Evolutionary conservation across 169 alveolate genomes (phyloP).

Genomic region (Babesia bovis): DNA sequence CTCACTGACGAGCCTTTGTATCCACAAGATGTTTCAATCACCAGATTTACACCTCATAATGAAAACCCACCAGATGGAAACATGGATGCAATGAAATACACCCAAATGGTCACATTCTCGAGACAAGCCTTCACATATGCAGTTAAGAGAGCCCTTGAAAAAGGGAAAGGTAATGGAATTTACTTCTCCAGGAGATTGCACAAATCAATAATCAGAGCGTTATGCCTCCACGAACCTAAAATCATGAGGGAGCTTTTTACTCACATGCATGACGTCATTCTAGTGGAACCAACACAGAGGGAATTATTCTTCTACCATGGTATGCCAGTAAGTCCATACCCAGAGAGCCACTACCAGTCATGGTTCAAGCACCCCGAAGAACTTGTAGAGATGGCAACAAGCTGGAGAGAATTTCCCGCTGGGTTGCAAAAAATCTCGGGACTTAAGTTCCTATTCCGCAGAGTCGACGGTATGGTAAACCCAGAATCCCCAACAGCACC

Average conservation of each 20-base stretch:
- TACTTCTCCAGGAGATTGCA: constrained; percentile 75
- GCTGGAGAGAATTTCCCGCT: constrained; percentile 78
- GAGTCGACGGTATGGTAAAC: constrained; percentile 73
- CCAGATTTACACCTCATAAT: background rate
- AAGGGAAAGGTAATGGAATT: constrained; percentile 55
- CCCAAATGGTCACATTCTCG: constrained; percentile 71
- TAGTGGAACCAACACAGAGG: constrained; percentile 67
- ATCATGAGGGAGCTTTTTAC: constrained; percentile 50
- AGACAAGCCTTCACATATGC: constrained; percentile 71
- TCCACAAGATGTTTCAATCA: constrained; percentile 68
- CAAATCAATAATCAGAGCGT: constrained; percentile 74
- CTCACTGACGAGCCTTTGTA: constrained; percentile 66
- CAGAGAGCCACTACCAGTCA: constrained; percentile 70
- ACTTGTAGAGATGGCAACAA: constrained; percentile 75
- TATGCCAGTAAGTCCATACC: constrained; percentile 55
- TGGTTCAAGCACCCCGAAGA: constrained; percentile 79
- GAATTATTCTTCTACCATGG: constrained; percentile 9
- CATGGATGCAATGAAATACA: constrained; percentile 45
- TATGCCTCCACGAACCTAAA: constrained; percentile 54
- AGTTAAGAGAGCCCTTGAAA: constrained; percentile 51
- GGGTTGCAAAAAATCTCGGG: constrained; percentile 79
- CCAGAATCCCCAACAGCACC: constrained; percentile 82
- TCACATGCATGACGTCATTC: constrained; percentile 68
- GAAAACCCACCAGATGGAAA: background rate
- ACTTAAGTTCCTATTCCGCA: constrained; percentile 67